Percentiles rank a stretch among this genome's conserved stretches.
Evolutionary conservation across 805 yeast species (phyloP).

Genomic region (Barnettozyma californica): DNA sequence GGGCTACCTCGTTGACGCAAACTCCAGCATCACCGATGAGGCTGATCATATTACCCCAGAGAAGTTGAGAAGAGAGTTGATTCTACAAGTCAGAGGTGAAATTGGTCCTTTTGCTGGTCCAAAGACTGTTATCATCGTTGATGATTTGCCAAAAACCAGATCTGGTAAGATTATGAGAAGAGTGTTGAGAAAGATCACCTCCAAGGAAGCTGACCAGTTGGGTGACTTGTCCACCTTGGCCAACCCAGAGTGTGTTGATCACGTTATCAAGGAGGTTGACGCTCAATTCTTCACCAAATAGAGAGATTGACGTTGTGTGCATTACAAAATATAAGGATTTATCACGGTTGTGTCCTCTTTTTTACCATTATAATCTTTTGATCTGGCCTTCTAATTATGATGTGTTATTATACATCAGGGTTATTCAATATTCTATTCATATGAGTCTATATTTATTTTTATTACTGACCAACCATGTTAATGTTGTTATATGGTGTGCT

Average conservation of each 20-base stretch:
- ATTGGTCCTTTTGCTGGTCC: slow-evolving; percentile 94
- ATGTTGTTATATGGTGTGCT: background rate
- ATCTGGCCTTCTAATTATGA: background rate
- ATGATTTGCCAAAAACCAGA: slow-evolving; percentile 95
- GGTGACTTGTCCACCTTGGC: slow-evolving; percentile 91
- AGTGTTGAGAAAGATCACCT: slow-evolving; percentile 85
- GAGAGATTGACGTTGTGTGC: background rate
- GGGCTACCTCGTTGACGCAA: slow-evolving; percentile 30
- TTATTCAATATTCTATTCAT: background rate
- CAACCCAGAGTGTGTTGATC: slow-evolving; percentile 79
- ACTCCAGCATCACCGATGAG: slow-evolving; percentile 25
- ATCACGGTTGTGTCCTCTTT: background rate
- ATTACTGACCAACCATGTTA: background rate
- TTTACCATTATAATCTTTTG: background rate
- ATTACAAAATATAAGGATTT: background rate
- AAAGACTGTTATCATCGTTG: slow-evolving; percentile 73
- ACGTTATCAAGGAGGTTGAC: slow-evolving; percentile 61
- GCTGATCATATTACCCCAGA: slow-evolving; percentile 29
- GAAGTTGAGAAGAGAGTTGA: slow-evolving; percentile 61
- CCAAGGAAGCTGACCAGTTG: slow-evolving; percentile 87
- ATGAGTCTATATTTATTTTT: background rate
- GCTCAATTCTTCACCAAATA: slow-evolving; percentile 19
- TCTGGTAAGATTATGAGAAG: slow-evolving; percentile 99
- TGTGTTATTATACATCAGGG: background rate
- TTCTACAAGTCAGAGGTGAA: slow-evolving; percentile 84